Evolutionary conservation across 2,329 filamentous ascomycete species (phyloP).

Genomic region (Cytospora mali): DNA sequence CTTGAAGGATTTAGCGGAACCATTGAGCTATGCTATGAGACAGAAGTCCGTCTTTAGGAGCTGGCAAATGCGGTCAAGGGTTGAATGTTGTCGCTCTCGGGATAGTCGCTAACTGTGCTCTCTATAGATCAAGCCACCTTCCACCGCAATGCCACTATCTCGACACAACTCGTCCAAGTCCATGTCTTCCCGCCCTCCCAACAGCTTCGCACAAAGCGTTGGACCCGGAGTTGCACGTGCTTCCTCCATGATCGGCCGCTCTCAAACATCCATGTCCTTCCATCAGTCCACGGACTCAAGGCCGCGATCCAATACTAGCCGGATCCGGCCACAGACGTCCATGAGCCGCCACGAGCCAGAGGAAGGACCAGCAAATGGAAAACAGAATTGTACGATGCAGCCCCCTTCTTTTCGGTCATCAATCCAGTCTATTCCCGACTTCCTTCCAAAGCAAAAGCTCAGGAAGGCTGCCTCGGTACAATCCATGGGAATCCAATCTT

Average conservation of each 20-base stretch:
- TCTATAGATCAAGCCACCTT: constrained; percentile 42
- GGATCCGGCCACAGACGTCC: constrained; percentile 45
- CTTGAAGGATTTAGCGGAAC: constrained; percentile 8
- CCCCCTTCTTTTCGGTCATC: constrained; percentile 28
- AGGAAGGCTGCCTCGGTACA: constrained; percentile 35
- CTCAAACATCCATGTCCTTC: constrained; percentile 54
- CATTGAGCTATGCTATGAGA: constrained; percentile 6
- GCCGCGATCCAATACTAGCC: constrained; percentile 41
- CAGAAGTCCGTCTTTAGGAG: constrained; percentile 14
- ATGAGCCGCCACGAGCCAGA: constrained; percentile 40
- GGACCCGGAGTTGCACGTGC: constrained; percentile 55
- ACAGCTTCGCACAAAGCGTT: constrained; percentile 59
- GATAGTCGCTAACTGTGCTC: constrained; percentile 10
- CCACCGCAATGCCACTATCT: constrained; percentile 37
- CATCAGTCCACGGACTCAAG: constrained; percentile 51
- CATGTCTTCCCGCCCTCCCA: constrained; percentile 46
- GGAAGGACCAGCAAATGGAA: constrained; percentile 32
- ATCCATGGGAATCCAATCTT: constrained; percentile 29
- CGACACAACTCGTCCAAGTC: constrained; percentile 45
- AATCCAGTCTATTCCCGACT: constrained; percentile 27
- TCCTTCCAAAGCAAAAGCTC: constrained; percentile 30
- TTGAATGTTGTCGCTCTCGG: not conserved
- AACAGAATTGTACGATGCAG: constrained; percentile 45
- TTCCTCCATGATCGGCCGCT: constrained; percentile 46
- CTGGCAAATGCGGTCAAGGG: not conserved